Evolutionary conservation across 1,284 basidiomycete genomes (phyloP).

Genomic region (Rhodotorula sp.): DNA sequence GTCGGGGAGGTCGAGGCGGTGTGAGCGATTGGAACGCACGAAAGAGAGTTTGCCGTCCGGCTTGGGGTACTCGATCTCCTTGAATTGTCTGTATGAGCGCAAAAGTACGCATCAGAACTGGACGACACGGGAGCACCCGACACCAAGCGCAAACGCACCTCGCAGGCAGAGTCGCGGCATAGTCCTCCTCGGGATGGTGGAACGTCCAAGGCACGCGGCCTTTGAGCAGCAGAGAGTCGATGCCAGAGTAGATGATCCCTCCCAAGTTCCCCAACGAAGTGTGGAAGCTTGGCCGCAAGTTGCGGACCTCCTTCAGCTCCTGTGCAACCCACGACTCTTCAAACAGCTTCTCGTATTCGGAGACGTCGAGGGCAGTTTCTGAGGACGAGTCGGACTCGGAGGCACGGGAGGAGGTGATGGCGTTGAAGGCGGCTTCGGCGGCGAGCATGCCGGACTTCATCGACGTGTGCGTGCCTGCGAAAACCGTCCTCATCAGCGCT

Average conservation of each 20-base stretch:
- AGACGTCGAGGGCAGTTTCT: slow-evolving; percentile 62
- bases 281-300: slow-evolving; percentile 88
- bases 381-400: slow-evolving; percentile 5
- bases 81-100: slow-evolving; percentile 56
- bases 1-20: no score
- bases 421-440: slow-evolving; percentile 79
- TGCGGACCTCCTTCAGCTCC: slow-evolving; percentile 88
- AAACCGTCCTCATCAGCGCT: neutral
- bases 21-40: neutral
- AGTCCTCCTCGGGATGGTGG: slow-evolving; percentile 66
- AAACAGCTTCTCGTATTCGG: slow-evolving; percentile 69
- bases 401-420: slow-evolving; percentile 53
- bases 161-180: slow-evolving; percentile 68
- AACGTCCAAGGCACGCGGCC: slow-evolving; percentile 94
- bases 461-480: slow-evolving; percentile 85
- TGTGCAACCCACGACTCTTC: slow-evolving; percentile 81
- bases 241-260: slow-evolving; percentile 83
- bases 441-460: slow-evolving; percentile 99
- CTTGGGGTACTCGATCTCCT: slow-evolving; percentile 84
- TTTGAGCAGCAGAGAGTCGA: slow-evolving; percentile 82
- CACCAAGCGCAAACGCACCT: slow-evolving; percentile 47
- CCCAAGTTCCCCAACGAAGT: slow-evolving; percentile 81
- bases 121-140: neutral
- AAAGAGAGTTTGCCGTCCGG: slow-evolving; percentile 91
- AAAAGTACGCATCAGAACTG: neutral